phyloP scores from a whole-genome alignment of 1,284 basidiomycete genomes.

The Apiotrichum laibachii region DNA sequence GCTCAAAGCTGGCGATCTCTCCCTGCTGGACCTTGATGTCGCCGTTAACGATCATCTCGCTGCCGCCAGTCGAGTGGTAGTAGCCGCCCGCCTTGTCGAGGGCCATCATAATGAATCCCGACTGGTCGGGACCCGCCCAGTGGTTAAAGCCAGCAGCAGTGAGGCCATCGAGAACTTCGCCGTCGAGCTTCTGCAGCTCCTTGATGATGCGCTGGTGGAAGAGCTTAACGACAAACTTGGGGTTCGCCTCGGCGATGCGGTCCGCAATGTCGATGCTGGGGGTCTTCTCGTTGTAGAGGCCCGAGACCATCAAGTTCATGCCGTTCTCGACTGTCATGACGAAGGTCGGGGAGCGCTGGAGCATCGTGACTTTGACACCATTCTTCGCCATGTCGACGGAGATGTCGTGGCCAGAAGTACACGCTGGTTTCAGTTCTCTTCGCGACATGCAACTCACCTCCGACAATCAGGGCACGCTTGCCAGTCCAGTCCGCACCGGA shows the following conservation, averaged over 20 bases:
- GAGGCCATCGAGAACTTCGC: conserved; percentile 59
- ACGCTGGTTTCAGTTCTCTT: conserved; percentile 41
- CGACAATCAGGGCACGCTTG: conserved; percentile 63
- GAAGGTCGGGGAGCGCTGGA: conserved; percentile 63
- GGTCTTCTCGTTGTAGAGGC: conserved; percentile 28
- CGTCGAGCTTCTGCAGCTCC: conserved; percentile 59
- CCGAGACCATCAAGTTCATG: conserved; percentile 54
- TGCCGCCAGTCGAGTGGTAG: conserved; percentile 56
- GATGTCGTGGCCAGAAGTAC: conserved; percentile 59
- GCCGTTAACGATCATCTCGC: conserved; percentile 62
- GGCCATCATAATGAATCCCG: conserved; percentile 38
- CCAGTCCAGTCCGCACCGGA: conserved; percentile 56
- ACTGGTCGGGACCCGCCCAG: conserved; percentile 58
- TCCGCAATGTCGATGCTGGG: conserved; percentile 55
- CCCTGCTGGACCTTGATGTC: conserved; percentile 73
- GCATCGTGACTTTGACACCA: conserved; percentile 60
- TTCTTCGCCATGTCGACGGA: conserved; percentile 55
- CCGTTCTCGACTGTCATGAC: conserved; percentile 59
- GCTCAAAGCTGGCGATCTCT: conserved; percentile 52
- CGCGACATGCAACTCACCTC: conserved; percentile 26
- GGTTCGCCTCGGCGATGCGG: conserved; percentile 55
- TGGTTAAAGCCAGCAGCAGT: conserved; percentile 61
- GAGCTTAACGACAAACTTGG: conserved; percentile 54
- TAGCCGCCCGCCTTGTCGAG: conserved; percentile 52
- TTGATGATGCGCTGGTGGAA: conserved; percentile 55